Base-by-base conservation (phyloP, 441 rosid species). In the Kokia cookei region DNA sequence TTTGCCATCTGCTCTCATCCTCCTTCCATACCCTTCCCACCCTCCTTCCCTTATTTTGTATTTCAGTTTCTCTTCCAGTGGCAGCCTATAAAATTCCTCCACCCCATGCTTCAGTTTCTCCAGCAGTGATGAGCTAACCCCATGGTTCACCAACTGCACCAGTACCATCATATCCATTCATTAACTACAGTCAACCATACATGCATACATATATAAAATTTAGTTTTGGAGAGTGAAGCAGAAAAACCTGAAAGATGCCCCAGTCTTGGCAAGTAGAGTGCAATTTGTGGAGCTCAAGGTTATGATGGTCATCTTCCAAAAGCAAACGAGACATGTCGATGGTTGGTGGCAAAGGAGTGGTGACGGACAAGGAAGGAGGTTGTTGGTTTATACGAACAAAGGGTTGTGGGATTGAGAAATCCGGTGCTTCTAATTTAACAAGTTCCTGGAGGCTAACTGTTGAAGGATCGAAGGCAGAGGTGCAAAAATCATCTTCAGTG, bases 131-230 rank as follows among this genome's bases (percentile, higher is more conserved):
- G 73, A 54, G 76, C 76, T 68, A 35, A 86, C 77, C 58, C 88
- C 87, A 82, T 89, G 89, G 82, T 87, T 86, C 81, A 83, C 86
- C 80, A 87, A 5, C 86, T 85, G 67, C 75, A 64, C 64, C 37
- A 5, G 37, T 4, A 4, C 7, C 37, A 4, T 6, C 37, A 32
- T 32, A 32, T 32, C 37, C 64, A 29, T 2, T 8, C 13, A 71
- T 13, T 1, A 53, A 17, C 5, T 61, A 2, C 15, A 29, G 8
- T 53, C n/a, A 7, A 47, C 15, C 35, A 11, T 57, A 22, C 27
- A 55, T 24, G 10, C 32, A 29, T 3, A 29, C 32, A 29, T 29
- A 29, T 29, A 29, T 32, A 32, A 0, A 32, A 32, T 32, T 32
- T 32, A 32, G 35, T 32, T 32, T 1, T 32, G 35, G 6, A 32